A percentile compares a stretch with the other conserved stretches of the same genome.
Evolutionary conservation across 2,329 filamentous ascomycete species (phyloP).

Genomic region (Ophiosphaerella narmari): DNA sequence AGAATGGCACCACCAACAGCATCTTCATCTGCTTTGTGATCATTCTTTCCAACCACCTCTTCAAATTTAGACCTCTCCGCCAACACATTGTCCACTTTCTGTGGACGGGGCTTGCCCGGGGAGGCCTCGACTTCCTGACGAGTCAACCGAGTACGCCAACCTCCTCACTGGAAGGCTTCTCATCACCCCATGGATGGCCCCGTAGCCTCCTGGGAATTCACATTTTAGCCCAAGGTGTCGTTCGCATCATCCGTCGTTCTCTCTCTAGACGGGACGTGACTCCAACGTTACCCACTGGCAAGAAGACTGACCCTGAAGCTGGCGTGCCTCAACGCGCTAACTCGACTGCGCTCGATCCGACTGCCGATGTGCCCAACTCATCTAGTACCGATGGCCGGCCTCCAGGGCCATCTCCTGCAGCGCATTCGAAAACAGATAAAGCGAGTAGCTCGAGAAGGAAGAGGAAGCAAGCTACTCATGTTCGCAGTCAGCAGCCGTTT

Average conservation of each 20-base stretch:
- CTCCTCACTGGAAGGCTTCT: conserved; percentile 43
- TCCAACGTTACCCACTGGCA: conserved; percentile 41
- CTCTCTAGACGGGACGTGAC: conserved; percentile 44
- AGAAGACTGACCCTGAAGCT: conserved; percentile 64
- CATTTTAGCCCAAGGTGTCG: conserved; percentile 73
- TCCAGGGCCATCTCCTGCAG: conserved; percentile 56
- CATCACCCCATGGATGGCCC: conserved; percentile 65
- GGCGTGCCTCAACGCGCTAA: conserved; percentile 46
- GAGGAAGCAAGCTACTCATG: conserved; percentile 87
- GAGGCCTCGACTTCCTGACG: conserved; percentile 47
- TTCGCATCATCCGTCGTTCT: conserved; percentile 66
- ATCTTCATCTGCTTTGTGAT: conserved; percentile 73
- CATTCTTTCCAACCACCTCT: conserved; percentile 59
- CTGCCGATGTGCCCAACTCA: conserved; percentile 55
- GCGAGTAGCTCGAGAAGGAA: conserved; percentile 77
- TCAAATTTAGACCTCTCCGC: conserved; percentile 58
- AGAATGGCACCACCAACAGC: conserved; percentile 71
- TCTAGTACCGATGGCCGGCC: conserved; percentile 55
- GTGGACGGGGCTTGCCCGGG: conserved; percentile 47
- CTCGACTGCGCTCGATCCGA: conserved; percentile 47
- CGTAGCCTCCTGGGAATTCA: conserved; percentile 73
- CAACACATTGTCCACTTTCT: conserved; percentile 48
- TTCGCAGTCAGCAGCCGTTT: conserved; percentile 85
- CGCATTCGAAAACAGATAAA: conserved; percentile 61
- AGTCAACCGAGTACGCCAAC: conserved; percentile 43